These are phyloP conservation scores for Pleurotus tuoliensis DNA, from an alignment of 768 basidiomycete genomes.

Conservation along the genomic window DNA sequence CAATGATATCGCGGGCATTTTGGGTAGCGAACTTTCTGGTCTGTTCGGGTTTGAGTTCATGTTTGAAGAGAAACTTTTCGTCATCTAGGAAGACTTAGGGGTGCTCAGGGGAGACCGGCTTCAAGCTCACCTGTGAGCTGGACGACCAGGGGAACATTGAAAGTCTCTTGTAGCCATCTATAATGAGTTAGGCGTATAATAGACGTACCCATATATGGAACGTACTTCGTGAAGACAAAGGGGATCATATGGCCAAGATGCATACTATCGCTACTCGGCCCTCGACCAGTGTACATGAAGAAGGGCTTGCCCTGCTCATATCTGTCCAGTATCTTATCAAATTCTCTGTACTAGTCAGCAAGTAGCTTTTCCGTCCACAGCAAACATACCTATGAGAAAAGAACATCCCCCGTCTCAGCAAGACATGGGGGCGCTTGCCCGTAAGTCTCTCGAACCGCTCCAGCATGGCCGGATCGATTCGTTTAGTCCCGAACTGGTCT, in stretches of 20 bases:
- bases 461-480: conserved; percentile 71
- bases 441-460: conserved; percentile 90
- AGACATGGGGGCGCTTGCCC: conserved; percentile 81
- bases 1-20: conserved; percentile 96
- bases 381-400: conserved; percentile 88
- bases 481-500: conserved; percentile 88
- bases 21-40: conserved; percentile 74
- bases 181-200: conserved; percentile 1
- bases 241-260: conserved; percentile 98
- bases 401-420: conserved; percentile 90
- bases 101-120: not conserved
- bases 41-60: conserved; percentile 87
- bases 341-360: conserved; percentile 57
- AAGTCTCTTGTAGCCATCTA: conserved; percentile 97
- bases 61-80: conserved; percentile 98
- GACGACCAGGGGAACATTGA: conserved; percentile 90
- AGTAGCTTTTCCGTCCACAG: not conserved
- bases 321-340: conserved; percentile 89
- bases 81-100: conserved; percentile 56
- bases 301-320: conserved; percentile 97
- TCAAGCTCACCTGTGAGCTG: conserved; percentile 79
- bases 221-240: conserved; percentile 94
- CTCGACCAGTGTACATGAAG: conserved; percentile 96
- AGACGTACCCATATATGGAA: not conserved
- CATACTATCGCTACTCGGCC: conserved; percentile 95